Conservation (phyloP, 2,329 filamentous ascomycete genomes). For the Westerdykella ornata region DNA sequence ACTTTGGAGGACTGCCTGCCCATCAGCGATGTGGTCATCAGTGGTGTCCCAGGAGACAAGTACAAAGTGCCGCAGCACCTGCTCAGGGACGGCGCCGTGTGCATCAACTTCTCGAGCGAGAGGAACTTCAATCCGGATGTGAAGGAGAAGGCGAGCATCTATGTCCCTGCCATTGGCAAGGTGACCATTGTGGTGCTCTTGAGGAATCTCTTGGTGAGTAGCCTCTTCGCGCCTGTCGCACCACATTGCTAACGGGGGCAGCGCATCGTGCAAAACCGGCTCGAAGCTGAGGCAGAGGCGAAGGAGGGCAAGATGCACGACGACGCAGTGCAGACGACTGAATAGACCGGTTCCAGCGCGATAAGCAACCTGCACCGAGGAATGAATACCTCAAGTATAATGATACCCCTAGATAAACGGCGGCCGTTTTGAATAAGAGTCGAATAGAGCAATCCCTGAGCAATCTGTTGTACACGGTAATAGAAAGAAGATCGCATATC, state of each 20-base stretch:
- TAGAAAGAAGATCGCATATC: neutral
- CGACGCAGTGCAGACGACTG: conserved; percentile 8
- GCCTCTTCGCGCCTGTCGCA: neutral
- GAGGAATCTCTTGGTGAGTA: conserved; percentile 75
- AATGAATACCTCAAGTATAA: neutral
- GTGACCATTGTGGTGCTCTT: conserved; percentile 91
- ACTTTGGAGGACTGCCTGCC: conserved; percentile 73
- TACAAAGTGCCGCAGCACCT: conserved; percentile 85
- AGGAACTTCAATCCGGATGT: conserved; percentile 88
- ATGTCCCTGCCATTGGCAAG: conserved; percentile 94
- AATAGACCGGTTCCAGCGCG: neutral
- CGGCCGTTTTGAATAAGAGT: neutral
- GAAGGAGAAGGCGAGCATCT: conserved; percentile 94
- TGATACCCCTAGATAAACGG: neutral
- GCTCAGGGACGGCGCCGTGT: conserved; percentile 86
- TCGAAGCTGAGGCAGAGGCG: conserved; percentile 26
- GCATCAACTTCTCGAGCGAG: conserved; percentile 95
- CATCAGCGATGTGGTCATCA: conserved; percentile 88
- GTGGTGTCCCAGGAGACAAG: conserved; percentile 77
- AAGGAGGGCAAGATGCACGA: conserved; percentile 15
- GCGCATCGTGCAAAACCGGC: conserved; percentile 42
- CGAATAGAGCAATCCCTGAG: neutral
- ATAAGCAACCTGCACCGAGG: neutral
- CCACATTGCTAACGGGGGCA: conserved; percentile 17
- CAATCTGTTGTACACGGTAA: neutral